Conservation (phyloP, 805 yeast genomes). For the Jamesozyma jinghongensis region DNA sequence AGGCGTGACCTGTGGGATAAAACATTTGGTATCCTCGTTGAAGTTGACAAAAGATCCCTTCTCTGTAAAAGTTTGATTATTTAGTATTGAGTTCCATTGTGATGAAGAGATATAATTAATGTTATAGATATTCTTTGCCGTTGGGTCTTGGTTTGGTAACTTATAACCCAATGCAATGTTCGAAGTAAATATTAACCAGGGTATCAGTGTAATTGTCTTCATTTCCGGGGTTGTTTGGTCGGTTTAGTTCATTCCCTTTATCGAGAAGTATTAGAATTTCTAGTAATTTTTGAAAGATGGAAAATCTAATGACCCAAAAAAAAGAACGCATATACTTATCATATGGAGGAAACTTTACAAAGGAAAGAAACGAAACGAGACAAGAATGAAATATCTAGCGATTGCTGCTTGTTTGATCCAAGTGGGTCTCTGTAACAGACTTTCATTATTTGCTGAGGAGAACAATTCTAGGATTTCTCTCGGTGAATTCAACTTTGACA, state of each 20-base stretch:
- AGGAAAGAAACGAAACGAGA: too few species aligned
- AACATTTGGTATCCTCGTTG: slow-evolving; percentile 18
- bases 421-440: background rate
- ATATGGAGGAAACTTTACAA: too few species aligned
- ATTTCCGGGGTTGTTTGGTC: background rate
- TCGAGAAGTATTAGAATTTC: too few species aligned
- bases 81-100: slow-evolving; percentile 12
- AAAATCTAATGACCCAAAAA: too few species aligned
- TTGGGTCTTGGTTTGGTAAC: slow-evolving; percentile 17
- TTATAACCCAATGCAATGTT: background rate
- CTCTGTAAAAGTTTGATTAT: slow-evolving; percentile 7
- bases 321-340: too few species aligned
- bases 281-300: too few species aligned
- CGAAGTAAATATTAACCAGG: too few species aligned
- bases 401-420: background rate
- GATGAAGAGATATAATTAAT: slow-evolving; percentile 14
- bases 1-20: slow-evolving; percentile 9
- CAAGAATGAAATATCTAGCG: background rate
- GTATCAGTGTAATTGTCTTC: background rate
- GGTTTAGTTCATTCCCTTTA: too few species aligned
- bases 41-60: slow-evolving; percentile 13
- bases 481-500: background rate
- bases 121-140: slow-evolving; percentile 12
- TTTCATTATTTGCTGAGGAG: background rate
- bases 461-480: background rate